Conservation (phyloP, 495 filamentous ascomycete genomes). For the Astrothelium macrocarpum region DNA sequence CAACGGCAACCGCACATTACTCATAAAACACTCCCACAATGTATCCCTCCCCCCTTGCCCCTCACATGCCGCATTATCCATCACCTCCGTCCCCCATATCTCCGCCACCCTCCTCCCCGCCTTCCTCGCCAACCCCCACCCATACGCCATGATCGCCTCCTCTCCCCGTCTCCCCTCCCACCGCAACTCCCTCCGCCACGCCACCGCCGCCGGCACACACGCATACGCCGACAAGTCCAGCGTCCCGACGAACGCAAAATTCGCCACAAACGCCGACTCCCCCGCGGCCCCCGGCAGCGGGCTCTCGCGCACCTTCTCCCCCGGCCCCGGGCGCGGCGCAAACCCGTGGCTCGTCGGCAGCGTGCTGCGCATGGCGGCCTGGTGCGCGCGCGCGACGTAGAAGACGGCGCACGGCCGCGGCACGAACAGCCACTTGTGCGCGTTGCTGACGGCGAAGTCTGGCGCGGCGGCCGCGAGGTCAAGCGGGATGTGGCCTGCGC, state of each 20-base stretch:
- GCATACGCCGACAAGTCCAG: constrained; percentile 60
- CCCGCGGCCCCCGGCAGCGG: constrained; percentile 36
- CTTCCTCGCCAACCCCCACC: constrained; percentile 43
- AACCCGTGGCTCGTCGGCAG: constrained; percentile 65
- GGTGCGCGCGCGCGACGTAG: constrained; percentile 65
- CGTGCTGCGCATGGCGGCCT: constrained; percentile 60
- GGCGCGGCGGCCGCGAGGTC: constrained; percentile 54
- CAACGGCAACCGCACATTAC: constrained; percentile 68
- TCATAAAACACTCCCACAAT: constrained; percentile 45
- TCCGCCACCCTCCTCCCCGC: constrained; percentile 49
- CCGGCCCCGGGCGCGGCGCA: constrained; percentile 31
- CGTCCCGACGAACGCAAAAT: constrained; percentile 74
- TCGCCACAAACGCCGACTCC: constrained; percentile 50
- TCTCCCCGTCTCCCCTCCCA: constrained; percentile 68
- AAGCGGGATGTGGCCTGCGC: constrained; percentile 65
- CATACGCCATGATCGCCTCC: constrained; percentile 52
- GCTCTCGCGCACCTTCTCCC: constrained; percentile 50
- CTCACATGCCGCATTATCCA: constrained; percentile 40
- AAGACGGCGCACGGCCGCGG: constrained; percentile 75
- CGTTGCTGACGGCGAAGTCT: constrained; percentile 78
- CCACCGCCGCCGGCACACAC: constrained; percentile 58
- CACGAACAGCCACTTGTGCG: constrained; percentile 86
- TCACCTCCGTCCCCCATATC: constrained; percentile 56
- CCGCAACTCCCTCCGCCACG: constrained; percentile 50
- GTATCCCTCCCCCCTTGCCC: constrained; percentile 12